Conservation (phyloP, 1,284 basidiomycete species). For the Pascua guehoae region DNA sequence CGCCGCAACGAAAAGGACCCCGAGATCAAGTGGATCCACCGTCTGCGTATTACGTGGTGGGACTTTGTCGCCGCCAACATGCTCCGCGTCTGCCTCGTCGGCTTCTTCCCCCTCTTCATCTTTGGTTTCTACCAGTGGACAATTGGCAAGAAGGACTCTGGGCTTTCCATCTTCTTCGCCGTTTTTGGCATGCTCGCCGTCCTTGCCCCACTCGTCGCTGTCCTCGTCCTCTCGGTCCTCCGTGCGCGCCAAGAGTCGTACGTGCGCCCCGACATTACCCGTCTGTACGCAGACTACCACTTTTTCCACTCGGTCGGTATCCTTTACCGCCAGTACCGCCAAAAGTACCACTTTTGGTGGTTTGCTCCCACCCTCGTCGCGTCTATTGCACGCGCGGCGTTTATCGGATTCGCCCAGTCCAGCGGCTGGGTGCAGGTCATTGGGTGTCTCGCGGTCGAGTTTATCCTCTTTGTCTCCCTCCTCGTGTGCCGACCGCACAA, state of each 20-base stretch:
- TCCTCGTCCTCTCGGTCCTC: conserved; percentile 33
- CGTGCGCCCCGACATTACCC: conserved; percentile 32
- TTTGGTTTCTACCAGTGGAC: conserved; percentile 87
- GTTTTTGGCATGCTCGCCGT: conserved; percentile 59
- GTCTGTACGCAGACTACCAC: conserved; percentile 44
- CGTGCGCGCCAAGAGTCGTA: conserved; percentile 31
- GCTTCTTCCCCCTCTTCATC: conserved; percentile 65
- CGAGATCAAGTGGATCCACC: conserved; percentile 40
- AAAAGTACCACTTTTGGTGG: conserved; percentile 52
- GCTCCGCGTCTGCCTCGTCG: conserved; percentile 57
- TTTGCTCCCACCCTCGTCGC: conserved; percentile 47
- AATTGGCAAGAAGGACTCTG: conserved; percentile 65
- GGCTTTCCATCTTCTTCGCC: conserved; percentile 66
- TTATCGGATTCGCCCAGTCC: conserved; percentile 66
- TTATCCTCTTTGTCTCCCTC: conserved; percentile 58
- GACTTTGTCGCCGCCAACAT: conserved; percentile 47
- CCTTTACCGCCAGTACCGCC: conserved; percentile 49
- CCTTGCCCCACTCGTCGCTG: conserved; percentile 55
- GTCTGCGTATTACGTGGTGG: conserved; percentile 55
- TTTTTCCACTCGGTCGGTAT: conserved; percentile 47
- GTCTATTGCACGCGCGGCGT: conserved; percentile 58
- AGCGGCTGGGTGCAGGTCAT: conserved; percentile 69
- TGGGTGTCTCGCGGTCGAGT: conserved; percentile 65
- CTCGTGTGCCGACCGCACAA: conserved; percentile 54
- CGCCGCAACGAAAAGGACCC: not conserved